Evolutionary conservation across 2,329 filamentous ascomycete species (phyloP), one percentile per base, ranked within the genome.

Genomic region (Neofusicoccum umdonicola): DNA sequence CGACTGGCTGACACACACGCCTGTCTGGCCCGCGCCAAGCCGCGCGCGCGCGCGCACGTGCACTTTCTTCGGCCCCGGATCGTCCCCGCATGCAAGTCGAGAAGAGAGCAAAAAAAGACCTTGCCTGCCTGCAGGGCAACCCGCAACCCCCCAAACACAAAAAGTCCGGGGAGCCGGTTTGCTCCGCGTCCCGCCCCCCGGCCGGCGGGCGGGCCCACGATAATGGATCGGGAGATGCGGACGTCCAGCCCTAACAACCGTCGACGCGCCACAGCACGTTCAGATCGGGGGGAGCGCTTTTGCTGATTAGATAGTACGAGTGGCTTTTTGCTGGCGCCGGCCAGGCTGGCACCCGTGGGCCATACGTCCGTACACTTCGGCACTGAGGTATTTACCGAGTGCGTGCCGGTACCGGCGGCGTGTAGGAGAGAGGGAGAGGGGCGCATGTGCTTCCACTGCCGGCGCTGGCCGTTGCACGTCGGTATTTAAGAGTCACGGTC

Each of bases 61-160:
- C 56, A 60, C 47, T 27, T 60, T n/a, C 56, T 60, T 60, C 56
- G 56, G 56, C 56, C 56, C 56, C 56, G 56, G 56, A 60, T 60
- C 56, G 8, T n/a, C 56, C 56, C 56, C 56, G 56, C 56, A 60
- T 60, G 41, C 9, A 19, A 35, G 35, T 9, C 4, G n/a, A 42
- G 17, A 19, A 35, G 9, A n/a, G 22, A 3, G n/a, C 6, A 12
- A 37, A 5, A 19, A 37, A 8, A 7, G 8, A 52, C 27, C 27
- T 31, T 31, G 3, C 22, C 6, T 7, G 27, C 27, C 27, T 31
- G 27, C 27, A 31, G 27, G 22, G 22, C 22, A 39, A 39, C 35
- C 12, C 12, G 35, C 8, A 39, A 39, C 7, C 7, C 35, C 15
- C 15, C n/a, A 22, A 44, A n/a, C 8, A n/a, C 3, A 17, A 15